Base-by-base conservation (phyloP, 148 eudicot genomes). In the Selenicereus undatus region DNA sequence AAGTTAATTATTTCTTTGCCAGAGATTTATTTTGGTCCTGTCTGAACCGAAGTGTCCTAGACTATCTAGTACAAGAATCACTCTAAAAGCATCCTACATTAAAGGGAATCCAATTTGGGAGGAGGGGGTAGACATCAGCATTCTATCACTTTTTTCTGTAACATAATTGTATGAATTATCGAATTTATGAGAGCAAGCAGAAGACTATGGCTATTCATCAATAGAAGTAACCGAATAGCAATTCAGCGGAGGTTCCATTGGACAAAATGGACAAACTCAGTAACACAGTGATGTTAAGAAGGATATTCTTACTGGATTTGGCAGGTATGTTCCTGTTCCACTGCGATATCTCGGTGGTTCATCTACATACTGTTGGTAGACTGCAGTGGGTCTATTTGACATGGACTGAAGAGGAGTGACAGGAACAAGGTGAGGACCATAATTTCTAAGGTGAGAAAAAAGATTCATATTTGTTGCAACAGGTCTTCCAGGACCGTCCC, bases 271-370 rank as follows among this genome's bases (percentile, higher is more conserved):
- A 82, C 20, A 70, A 76, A 42, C 60, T 16, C 13, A 70, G 39
- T 24, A 26, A 24, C 26, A 3, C 18, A 54, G 17, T 66, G 77
- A 78, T 18, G 16, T 62, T 8, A 1, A 17, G 36, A 7, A 51
- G 54, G 20, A 81, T 50, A 50, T 20, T 36, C 94, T 91, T 89
- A 95, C 98, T 48, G 89, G 97, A 85, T 90, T 90, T 20, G 97
- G 98, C 76, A 95, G 84, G 83, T 93, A 93, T 62, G 98, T 93
- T 78, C 98, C 98, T 21, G 97, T 95, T 80, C 98, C 97, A 81
- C 90, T 87, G 29, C 97, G 97, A 76, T 88, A 86, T 89, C 90
- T 90, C 11, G 93, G 97, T 45, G 87, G 35, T 74, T 92, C 98
- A 81, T 93, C 94, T 39, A 79, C 89, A 84, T 88, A 89, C 17